Evolutionary conservation across 441 rosid species (phyloP).

Genomic region (Kokia cookei): DNA sequence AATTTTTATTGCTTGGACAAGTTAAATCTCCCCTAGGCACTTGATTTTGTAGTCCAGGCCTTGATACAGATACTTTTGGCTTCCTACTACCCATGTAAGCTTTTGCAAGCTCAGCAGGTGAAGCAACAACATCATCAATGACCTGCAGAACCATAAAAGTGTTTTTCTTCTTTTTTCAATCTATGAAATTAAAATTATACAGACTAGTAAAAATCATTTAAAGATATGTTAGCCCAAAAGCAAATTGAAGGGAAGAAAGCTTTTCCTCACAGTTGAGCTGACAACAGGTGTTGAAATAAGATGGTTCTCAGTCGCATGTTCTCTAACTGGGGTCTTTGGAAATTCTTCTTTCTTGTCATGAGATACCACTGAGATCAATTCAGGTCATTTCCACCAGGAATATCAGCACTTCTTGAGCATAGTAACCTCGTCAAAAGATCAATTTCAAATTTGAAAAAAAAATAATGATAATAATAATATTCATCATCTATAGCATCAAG

Average conservation of each 20-base stretch:
- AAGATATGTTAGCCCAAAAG: background rate
- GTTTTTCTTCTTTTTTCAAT: background rate
- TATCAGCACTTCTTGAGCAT: constrained; percentile 52
- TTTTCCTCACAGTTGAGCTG: constrained; percentile 37
- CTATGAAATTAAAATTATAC: background rate
- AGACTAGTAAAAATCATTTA: background rate
- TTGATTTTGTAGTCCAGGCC: constrained; percentile 37
- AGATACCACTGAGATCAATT: constrained; percentile 21
- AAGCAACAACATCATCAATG: constrained; percentile 56
- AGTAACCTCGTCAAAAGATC: constrained; percentile 67
- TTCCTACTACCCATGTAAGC: constrained; percentile 88
- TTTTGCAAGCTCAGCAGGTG: constrained; percentile 95
- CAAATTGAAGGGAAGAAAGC: background rate
- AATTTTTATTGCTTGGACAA: constrained; percentile 23
- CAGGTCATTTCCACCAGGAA: constrained; percentile 32
- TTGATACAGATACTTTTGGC: constrained; percentile 62
- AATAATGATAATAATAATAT: background rate
- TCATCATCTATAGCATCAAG: background rate
- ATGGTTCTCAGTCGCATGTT: constrained; percentile 31
- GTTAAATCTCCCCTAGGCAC: constrained; percentile 43
- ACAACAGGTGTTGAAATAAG: constrained; percentile 37
- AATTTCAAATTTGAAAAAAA: constrained; percentile 11
- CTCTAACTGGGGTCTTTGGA: constrained; percentile 26
- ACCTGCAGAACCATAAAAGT: constrained; percentile 39
- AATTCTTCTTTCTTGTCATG: constrained; percentile 29